Conservation (phyloP, 2,329 filamentous ascomycete genomes). For the Phialophora verrucosa region DNA sequence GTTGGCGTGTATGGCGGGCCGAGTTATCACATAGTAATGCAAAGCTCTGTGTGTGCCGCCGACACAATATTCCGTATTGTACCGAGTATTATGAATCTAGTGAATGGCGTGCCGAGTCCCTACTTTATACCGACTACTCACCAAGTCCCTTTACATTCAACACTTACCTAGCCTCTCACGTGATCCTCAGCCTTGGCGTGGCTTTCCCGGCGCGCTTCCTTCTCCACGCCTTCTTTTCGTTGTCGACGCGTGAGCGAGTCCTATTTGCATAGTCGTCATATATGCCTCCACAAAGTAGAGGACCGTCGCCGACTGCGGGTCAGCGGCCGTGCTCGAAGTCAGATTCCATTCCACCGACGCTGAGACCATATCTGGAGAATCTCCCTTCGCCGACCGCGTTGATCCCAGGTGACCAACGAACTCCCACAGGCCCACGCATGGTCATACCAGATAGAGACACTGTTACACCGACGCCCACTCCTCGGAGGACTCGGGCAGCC, state of each 20-base stretch:
- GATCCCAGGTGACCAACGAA: conserved; percentile 32
- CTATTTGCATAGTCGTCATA: neutral
- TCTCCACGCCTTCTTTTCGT: neutral
- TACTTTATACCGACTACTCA: too few species aligned
- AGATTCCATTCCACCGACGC: conserved; percentile 30
- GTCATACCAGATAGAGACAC: conserved; percentile 27
- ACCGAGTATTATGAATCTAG: neutral
- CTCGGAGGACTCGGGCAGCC: conserved; percentile 14
- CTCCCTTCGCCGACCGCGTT: conserved; percentile 35
- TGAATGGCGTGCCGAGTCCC: neutral
- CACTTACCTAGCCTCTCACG: neutral
- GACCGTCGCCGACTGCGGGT: conserved; percentile 25
- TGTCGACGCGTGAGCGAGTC: neutral
- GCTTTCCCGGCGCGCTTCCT: neutral
- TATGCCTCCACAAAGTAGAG: conserved; percentile 39
- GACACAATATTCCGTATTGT: neutral
- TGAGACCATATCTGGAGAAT: conserved; percentile 37
- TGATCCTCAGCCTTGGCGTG: neutral
- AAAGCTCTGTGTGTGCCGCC: neutral
- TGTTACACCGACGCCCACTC: conserved; percentile 26
- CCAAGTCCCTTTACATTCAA: neutral
- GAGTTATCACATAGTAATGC: neutral
- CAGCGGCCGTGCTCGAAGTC: conserved; percentile 24
- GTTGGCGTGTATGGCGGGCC: neutral
- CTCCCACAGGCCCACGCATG: conserved; percentile 32